Evolutionary conservation across 495 filamentous ascomycete genomes (phyloP), one percentile per base, ranked within the genome.

Genomic region (Penicillium antarcticum): DNA sequence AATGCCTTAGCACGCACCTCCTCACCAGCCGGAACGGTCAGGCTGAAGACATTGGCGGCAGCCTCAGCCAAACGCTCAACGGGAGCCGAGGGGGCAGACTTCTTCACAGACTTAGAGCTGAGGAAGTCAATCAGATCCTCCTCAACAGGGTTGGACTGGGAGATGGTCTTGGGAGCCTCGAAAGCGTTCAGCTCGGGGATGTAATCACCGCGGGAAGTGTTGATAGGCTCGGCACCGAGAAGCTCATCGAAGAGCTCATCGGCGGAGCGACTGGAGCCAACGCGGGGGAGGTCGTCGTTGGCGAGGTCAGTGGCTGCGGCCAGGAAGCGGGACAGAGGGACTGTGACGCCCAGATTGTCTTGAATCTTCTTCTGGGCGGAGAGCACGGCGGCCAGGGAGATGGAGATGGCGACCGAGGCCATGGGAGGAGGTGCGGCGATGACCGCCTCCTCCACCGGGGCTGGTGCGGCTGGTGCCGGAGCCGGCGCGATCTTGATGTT

Each of bases 181-280:
- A 88, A 63, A 14, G 83, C 81, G 32, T 82, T 84, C 38, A 95
- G 74, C 65, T 92, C 87, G 1, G 92, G 91, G 2, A 84, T 67
- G 60, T 87, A 96, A 42, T 71, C 68, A 1, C 85, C 85, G 21
- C 75, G 74, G 2, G 78, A 76, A 17, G 80, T 79, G 12, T 64
- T 63, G 42, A 73, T 56, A 7, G 83, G 71, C 55, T 82, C 83
- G 48, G 86, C 79, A 18, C 92, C 92, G 10, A 98, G 80, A 13
- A 98, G 73, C 61, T 92, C 82, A 61, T 96, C 81, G 69, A 97
- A 97, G 6, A 98, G 78, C 56, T 96, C 90, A 59, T 94, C 83
- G 5, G 85, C 72, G 1, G 87, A 83, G 18, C 85, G 84, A 55
- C 82, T 77, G 26, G 76, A 70, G 49, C 63, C 73, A 42, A 80